Base-by-base conservation (phyloP, 768 basidiomycete genomes). In the Gymnopilus dilepis region DNA sequence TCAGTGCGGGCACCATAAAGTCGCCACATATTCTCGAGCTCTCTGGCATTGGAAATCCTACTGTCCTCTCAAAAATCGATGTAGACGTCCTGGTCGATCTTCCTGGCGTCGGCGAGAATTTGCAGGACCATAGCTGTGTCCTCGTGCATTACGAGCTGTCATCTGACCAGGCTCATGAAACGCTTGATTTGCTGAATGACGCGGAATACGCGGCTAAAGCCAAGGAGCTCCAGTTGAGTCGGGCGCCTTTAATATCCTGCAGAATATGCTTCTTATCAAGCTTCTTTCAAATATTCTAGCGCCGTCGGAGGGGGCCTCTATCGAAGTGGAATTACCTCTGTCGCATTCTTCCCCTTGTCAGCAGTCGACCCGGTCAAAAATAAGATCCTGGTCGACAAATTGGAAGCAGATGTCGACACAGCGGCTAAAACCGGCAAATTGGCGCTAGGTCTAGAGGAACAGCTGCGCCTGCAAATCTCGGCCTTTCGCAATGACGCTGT, bases 51-150 rank as follows among this genome's bases (percentile, higher is more conserved):
- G 87, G 87, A 0, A 83, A 83, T 1, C 67, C 69, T 55, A 79
- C 83, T 45, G 77, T 85, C 1, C 72, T 88, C 19, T 61, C 75
- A n/a, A 69, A 69, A 2, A 80, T 77, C 15, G 80, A 78, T 13
- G 78, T 88, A 45, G 59, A 72, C 37, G 74, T 82, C 21, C 69
- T 74, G 15, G 59, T 80, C 28, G 78, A 82, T 24, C 77, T 86
- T 4, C 83, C 85, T 15, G 86, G 84, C 40, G 85, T 88, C 37
- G 86, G 86, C 1, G 81, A 84, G 61, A 83, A 86, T 68, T 53
- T 62, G 0, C 66, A 67, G 34, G 66, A 67, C n/a, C 63, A 67
- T 30, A 26, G 21, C 4, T 52, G 41, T 17, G 26, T 52, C 30
- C 37, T 15, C 5, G 24, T 60, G 12, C 30, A 43, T 17, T 64